phyloP scores from a whole-genome alignment of 1,284 basidiomycete genomes.

The Irpex sp. region DNA sequence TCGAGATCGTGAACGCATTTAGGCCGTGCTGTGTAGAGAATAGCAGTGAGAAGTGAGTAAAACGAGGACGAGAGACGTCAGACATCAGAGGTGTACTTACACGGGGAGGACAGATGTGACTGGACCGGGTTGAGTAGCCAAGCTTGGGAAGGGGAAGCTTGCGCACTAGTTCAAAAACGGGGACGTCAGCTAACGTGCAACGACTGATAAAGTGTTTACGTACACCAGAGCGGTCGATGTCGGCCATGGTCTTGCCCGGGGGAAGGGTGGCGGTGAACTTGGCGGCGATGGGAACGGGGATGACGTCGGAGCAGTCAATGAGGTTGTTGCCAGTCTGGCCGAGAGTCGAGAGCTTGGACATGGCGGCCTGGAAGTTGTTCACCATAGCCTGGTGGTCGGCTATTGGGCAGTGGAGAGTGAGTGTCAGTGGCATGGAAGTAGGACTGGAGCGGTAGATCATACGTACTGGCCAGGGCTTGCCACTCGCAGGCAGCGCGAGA shows the following conservation, averaged over 20 bases:
- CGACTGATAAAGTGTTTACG: not conserved
- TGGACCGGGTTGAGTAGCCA: conserved; percentile 8
- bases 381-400: conserved; percentile 7
- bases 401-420: not conserved
- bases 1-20: not conserved
- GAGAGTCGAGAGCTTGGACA: conserved; percentile 10
- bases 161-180: conserved; percentile 4
- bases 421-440: not conserved
- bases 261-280: conserved; percentile 13
- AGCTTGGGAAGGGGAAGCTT: conserved; percentile 8
- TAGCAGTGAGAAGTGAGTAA: too few species aligned
- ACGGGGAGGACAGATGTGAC: conserved; percentile 11
- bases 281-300: conserved; percentile 8
- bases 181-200: not conserved
- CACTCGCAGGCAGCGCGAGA: conserved; percentile 9
- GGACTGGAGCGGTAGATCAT: not conserved
- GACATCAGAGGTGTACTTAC: not conserved
- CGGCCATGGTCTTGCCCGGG: conserved; percentile 13
- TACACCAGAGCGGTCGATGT: conserved; percentile 14
- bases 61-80: too few species aligned
- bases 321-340: conserved; percentile 2
- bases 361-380: conserved; percentile 5
- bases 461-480: conserved; percentile 11
- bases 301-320: conserved; percentile 12
- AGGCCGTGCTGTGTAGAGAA: not conserved